Base-by-base conservation (phyloP, 2,329 filamentous ascomycete species). In the Aureobasidium melanogenum region DNA sequence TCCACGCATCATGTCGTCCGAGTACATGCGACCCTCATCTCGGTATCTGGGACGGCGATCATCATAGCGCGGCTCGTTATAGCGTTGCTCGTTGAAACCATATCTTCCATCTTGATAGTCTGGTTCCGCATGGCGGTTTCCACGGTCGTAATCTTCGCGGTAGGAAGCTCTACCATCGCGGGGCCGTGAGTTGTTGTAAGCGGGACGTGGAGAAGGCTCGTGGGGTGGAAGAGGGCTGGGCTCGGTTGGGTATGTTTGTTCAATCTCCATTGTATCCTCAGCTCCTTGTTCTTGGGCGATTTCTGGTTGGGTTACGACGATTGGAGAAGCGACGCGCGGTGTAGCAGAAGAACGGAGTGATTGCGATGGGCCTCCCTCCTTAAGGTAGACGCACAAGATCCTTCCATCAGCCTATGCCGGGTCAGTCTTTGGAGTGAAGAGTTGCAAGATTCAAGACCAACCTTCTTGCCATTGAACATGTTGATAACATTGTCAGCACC, bases 381-480 rank as follows among this genome's bases (percentile, higher is more conserved):
- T 89, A 72, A 84, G 76, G 71, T 88, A 91, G 41, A 93, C 87
- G 70, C 88, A 83, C 60, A 93, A 81, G 17, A 88, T 74, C 66
- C 87, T 82, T 51, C 88, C 88, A 68, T 93, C 89, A 69, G 89
- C 89, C 88, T 85, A 64, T 48, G 34, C 32, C 14, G 50, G 32
- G 46, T 48, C 61, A 61, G 17, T 63, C 64, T 44, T n/a, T 38
- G 19, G 17, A 12, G 15, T 32, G 24, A 28, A n/a, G 3, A 46
- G 8, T 36, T 5, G 17, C 14, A 22, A 5, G 2, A 19, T 30
- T 36, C 32, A 26, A 28, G 24, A 74, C 84, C 66, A 71, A 89
- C 88, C 70, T 84, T 90, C 76, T 91, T 86, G 71, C 88, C 85
- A 74, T 94, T 87, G 73, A 93, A 93, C 3, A 82, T 88, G 62